Evolutionary conservation across 139 green algal species (phyloP).

Genomic region (Pycnococcus provasolii): DNA sequence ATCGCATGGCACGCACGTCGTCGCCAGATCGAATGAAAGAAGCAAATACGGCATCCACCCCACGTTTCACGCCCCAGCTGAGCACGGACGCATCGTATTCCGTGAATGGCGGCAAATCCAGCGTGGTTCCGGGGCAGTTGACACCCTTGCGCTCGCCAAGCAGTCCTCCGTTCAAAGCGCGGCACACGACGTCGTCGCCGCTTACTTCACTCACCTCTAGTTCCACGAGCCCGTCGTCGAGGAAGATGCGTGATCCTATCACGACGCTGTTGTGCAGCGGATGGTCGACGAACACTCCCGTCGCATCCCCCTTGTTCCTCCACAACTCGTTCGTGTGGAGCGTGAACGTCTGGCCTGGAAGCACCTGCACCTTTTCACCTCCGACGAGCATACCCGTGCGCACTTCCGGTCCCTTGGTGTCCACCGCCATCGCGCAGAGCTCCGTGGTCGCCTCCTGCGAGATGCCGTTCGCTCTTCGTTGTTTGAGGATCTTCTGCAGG

Average conservation of each 20-base stretch:
- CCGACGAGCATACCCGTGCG: constrained; percentile 2
- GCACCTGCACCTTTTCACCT: neutral
- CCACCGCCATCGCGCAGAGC: constrained; percentile 3
- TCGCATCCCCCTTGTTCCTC: neutral
- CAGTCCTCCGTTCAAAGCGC: neutral
- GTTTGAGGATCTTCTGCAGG: neutral
- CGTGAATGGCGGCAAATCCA: constrained; percentile 12
- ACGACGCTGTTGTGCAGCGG: neutral
- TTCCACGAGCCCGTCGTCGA: constrained; percentile 3
- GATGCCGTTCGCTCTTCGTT: neutral
- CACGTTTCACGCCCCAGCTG: constrained; percentile 10
- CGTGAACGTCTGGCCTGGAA: constrained; percentile 1
- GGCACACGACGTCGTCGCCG: neutral
- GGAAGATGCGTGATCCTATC: neutral
- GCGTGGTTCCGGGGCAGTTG: constrained; percentile 74
- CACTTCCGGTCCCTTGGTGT: constrained; percentile 21
- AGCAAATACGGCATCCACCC: constrained; percentile 12
- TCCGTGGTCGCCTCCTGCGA: neutral
- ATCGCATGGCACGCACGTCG: constrained; percentile 13
- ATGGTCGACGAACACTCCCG: constrained; percentile 4
- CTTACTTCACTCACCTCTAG: neutral
- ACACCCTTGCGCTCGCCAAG: constrained; percentile 32
- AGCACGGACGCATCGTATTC: constrained; percentile 15
- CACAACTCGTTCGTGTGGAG: neutral
- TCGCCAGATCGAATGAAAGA: constrained; percentile 19